These are phyloP conservation scores for Wickerhamomyces sydowiorum DNA, from an alignment of 805 yeast species.

Conservation along the genomic window DNA sequence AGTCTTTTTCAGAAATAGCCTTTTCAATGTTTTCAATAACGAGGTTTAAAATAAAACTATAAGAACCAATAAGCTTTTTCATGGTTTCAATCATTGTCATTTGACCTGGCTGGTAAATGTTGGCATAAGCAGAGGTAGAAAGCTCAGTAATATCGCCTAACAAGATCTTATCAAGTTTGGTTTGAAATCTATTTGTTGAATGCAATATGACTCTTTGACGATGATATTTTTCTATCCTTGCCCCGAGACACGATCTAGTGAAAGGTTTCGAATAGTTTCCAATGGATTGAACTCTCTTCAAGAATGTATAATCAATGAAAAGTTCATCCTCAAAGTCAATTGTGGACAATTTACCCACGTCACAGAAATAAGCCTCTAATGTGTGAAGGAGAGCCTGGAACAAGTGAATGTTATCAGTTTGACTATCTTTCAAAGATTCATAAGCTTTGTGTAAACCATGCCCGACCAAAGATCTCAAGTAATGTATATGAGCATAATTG, in stretches of 20 bases:
- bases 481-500: conserved; percentile 50
- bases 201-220: conserved; percentile 66
- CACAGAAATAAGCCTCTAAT: conserved; percentile 71
- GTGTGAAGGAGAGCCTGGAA: conserved; percentile 59
- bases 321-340: conserved; percentile 51
- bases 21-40: conserved; percentile 43
- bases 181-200: conserved; percentile 67
- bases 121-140: conserved; percentile 64
- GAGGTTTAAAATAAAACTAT: conserved; percentile 44
- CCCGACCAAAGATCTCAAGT: conserved; percentile 55
- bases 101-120: conserved; percentile 67
- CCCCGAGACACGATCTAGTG: conserved; percentile 75
- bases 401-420: conserved; percentile 59
- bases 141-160: conserved; percentile 59
- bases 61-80: conserved; percentile 64
- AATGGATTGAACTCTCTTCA: conserved; percentile 55
- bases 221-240: conserved; percentile 69
- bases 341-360: conserved; percentile 69
- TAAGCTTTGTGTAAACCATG: conserved; percentile 54
- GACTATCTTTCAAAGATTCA: conserved; percentile 38
- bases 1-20: conserved; percentile 44
- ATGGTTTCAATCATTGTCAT: conserved; percentile 59
- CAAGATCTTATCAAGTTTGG: conserved; percentile 55
- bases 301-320: conserved; percentile 46
- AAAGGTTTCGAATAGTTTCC: conserved; percentile 60